Evolutionary conservation across 2,329 filamentous ascomycete species (phyloP), one percentile per base, ranked within the genome.

Genomic region (Xylariaceae sp.): DNA sequence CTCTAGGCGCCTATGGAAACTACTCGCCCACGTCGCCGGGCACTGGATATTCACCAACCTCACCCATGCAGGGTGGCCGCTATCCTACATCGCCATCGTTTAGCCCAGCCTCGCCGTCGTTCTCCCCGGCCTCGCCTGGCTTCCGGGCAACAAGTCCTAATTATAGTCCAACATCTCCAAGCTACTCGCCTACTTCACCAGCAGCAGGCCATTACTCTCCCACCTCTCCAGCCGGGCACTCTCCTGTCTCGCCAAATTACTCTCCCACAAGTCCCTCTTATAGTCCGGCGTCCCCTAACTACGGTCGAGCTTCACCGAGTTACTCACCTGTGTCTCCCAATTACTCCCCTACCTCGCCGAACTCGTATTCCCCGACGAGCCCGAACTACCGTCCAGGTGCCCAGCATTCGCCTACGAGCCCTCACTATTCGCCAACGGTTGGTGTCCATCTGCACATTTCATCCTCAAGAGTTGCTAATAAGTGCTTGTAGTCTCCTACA

Each of bases 21-120:
- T 91, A 90, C 72, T 89, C 87, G 43, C 88, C 89, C 1, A 85
- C 89, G 1, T 92, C 88, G 32, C 88, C 88, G 46, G 83, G 83
- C 37, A 83, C 81, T 8, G 82, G 81, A 2, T 91, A 90, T 72
- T 89, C 88, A 41, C 89, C 89, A 3, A 90, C 88, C 0, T 92
- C 88, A 45, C 88, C 80, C 30, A 73, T 83, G 72, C 67, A 83
- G 68, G 74, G 74, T 44, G 74, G 74, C 41, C 75, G 79, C 18
- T 83, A 77, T 62, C 74, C 83, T 56, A 74, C 77, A 19, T 85
- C 82, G 55, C 83, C 83, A 3, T 80, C 80, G 30, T 86, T 86
- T 69, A 85, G 78, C 58, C 81, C 81, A 1, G 78, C 80, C 3
- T 85, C 81, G 21, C 83, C 83, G 3, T 83, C 81, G 0, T 85